Evolutionary conservation across 2,329 filamentous ascomycete genomes (phyloP), one percentile per base, ranked within the genome.

Genomic region (Xylariaceae sp.): DNA sequence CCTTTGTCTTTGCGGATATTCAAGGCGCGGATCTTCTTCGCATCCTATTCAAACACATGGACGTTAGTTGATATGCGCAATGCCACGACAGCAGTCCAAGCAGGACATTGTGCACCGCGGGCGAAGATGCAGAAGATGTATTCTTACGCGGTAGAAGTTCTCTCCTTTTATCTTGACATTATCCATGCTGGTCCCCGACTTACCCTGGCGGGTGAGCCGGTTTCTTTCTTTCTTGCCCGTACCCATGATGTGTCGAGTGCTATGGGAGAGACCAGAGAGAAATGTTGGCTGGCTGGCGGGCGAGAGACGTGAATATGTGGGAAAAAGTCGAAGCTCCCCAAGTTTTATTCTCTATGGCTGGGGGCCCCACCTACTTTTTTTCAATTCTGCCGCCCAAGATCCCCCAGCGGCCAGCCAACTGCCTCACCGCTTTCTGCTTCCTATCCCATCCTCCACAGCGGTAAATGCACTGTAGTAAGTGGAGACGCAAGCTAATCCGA

Each of bases 131-230:
- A 7, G 22, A 7, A 28, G 22, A 28, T 28, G 22, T 28, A 28
- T 4, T 28, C 22, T 28, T 28, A 28, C 22, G 34, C 34, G 50
- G 31, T 97, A 97, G 77, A 97, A 99, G 78, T 97, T 97, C 80
- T 97, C 93, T 75, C 94, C 94, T 77, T 99, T 99, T 64, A 85
- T 80, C 66, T 87, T 90, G 67, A 97, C 89, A 75, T 97, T 97
- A 65, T 76, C 85, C 83, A 96, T 90, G 70, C 90, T 90, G 83
- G 94, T 88, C 61, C 83, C 82, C 45, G 82, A 82, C 76, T 92
- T 93, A 63, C 90, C 90, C 81, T 97, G 86, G 71, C 91, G 88
- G 76, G 81, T 81, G 71, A 88, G 88, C 75, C 93, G 86, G 71
- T 77, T 82, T 59, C 84, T 85, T 75, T 97, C 93, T 74, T 97